Evolutionary conservation across 805 yeast species (phyloP).

Genomic region (Priceomyces haplophilus): DNA sequence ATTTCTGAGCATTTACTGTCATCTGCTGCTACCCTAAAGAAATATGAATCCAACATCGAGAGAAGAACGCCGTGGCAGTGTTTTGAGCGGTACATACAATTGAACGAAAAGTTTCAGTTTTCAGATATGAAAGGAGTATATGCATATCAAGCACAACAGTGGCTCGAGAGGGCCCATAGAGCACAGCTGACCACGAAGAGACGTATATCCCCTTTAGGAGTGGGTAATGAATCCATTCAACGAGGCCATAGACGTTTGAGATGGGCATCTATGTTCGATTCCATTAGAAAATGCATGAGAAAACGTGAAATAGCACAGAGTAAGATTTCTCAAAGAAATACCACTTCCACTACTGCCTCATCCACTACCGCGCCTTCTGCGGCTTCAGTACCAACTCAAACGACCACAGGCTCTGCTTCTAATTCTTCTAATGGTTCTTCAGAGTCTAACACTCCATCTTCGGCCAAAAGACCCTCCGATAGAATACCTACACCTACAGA

Average conservation of each 20-base stretch:
- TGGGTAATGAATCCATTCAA: conserved; percentile 89
- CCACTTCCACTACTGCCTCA: background rate
- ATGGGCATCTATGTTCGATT: conserved; percentile 98
- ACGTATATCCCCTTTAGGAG: conserved; percentile 87
- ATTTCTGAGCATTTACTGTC: conserved; percentile 78
- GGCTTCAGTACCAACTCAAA: conserved; percentile 4
- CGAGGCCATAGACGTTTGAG: conserved; percentile 87
- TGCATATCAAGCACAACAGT: conserved; percentile 78
- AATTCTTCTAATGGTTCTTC: conserved; percentile 4
- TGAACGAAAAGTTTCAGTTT: conserved; percentile 83
- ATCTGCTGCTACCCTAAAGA: conserved; percentile 52
- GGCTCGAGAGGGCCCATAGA: conserved; percentile 89
- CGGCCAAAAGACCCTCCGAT: conserved; percentile 26
- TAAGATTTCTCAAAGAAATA: conserved; percentile 23
- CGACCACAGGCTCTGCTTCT: conserved; percentile 7
- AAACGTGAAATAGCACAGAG: conserved; percentile 70
- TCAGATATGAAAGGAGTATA: conserved; percentile 84
- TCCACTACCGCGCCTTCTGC: background rate
- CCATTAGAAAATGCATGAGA: conserved; percentile 83
- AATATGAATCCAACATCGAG: conserved; percentile 84
- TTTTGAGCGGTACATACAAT: conserved; percentile 91
- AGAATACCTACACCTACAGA: conserved; percentile 74
- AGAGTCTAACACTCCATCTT: conserved; percentile 1
- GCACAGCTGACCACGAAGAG: conserved; percentile 86
- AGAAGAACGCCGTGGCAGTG: conserved; percentile 99